These are phyloP conservation scores for Senna tora DNA, from an alignment of 306 rosid species.

Conservation along the genomic window DNA sequence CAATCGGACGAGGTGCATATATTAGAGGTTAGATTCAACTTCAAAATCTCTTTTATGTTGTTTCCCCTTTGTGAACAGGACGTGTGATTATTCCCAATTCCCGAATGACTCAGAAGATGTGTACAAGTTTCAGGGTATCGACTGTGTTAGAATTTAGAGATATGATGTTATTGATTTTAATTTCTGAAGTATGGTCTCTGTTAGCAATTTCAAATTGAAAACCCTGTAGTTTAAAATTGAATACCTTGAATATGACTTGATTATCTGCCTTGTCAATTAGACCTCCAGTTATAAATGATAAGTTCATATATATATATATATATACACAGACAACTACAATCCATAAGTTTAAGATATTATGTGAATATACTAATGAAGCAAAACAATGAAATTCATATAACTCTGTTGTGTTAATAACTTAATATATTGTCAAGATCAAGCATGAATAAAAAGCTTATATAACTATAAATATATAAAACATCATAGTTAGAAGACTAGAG, in stretches of 20 bases:
- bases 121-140: background rate
- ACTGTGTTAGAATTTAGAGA: background rate
- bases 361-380: too few species aligned
- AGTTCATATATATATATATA: too few species aligned
- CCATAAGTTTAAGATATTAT: too few species aligned
- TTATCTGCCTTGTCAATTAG: too few species aligned
- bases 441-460: too few species aligned
- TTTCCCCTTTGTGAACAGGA: background rate
- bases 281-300: too few species aligned
- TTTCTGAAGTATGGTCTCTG: slow-evolving; percentile 5
- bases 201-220: slow-evolving; percentile 1
- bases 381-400: too few species aligned
- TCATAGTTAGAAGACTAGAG: too few species aligned
- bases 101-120: background rate
- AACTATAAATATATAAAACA: too few species aligned
- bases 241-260: slow-evolving; percentile 18
- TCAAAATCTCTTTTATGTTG: background rate
- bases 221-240: background rate
- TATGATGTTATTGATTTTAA: background rate
- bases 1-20: slow-evolving; percentile 31
- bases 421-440: too few species aligned
- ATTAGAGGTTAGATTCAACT: slow-evolving; percentile 43
- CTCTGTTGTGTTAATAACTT: too few species aligned
- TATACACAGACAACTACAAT: too few species aligned
- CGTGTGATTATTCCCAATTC: slow-evolving; percentile 23